Evolutionary conservation across 148 eudicot species (phyloP), one percentile per base, ranked within the genome.

Genomic region (Beta vulgaris): DNA sequence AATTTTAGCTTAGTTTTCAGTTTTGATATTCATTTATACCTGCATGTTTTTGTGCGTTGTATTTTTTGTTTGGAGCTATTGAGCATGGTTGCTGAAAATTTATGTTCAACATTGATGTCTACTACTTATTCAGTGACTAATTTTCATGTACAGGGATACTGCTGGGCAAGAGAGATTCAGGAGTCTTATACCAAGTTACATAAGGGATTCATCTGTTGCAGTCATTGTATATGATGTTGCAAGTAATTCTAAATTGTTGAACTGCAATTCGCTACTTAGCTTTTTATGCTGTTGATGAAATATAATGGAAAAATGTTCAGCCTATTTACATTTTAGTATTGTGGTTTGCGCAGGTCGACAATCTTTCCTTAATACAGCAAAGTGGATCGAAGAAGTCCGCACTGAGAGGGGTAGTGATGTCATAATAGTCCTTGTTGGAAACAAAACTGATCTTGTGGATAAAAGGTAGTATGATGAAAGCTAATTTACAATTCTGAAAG

Each of bases 341-440:
- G 65, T 72, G 49, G 73, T 59, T 67, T 79, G 57, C 34, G 14
- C 68, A 86, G 89, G 85, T 53, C 82, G 89, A 54, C 89, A 87
- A 66, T 88, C 91, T 28, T 88, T 86, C 64, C 78, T 86, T 34
- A 88, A 86, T 78, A 88, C 88, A 61, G 76, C 71, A 35, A 88
- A 86, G 80, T 88, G 91, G 91, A 86, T 88, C 31, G 91, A 88
- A 74, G 89, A 88, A 75, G 91, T 88, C 43, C 91, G 87, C 44
- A 86, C 89, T 73, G 88, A 87, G 74, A 74, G 91, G 77, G 91
- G 88, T 36, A 87, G 87, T 76, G 88, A 88, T 84, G 91, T 88
- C 37, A 88, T 88, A 32, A 84, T 86, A 57, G 89, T 86, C 42
- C 87, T 88, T 63, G 91, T 86, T 51, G 89, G 87, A 60, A 88